phyloP scores from a whole-genome alignment of 371 early-diverging fungal genomes.

The Mortierella polycephala region DNA sequence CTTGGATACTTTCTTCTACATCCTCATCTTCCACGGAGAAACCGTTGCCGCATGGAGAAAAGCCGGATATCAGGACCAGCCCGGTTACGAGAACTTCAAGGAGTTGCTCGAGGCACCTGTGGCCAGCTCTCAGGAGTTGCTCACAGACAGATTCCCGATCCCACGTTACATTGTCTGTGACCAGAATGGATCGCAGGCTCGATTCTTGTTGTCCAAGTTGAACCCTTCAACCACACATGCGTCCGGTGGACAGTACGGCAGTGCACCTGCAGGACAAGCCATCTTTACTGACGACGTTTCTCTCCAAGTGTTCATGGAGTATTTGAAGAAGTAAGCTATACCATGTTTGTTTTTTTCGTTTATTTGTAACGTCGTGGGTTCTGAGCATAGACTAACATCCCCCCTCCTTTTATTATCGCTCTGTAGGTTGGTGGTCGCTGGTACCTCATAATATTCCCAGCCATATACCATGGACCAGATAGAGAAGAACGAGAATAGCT shows the following conservation, averaged over 20 bases:
- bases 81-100: conserved; percentile 95
- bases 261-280: conserved; percentile 76
- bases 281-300: conserved; percentile 99
- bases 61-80: conserved; percentile 90
- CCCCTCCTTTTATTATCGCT: background rate
- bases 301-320: conserved; percentile 97
- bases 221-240: conserved; percentile 98
- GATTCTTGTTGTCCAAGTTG: conserved; percentile 98
- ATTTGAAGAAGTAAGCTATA: conserved; percentile 86
- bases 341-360: background rate
- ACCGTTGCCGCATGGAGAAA: conserved; percentile 94
- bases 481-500: background rate
- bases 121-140: conserved; percentile 90
- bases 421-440: conserved; percentile 43
- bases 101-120: conserved; percentile 92
- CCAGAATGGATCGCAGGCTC: conserved; percentile 98
- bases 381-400: background rate
- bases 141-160: conserved; percentile 96
- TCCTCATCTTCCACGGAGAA: conserved; percentile 96
- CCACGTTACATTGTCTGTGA: conserved; percentile 99
- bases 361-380: background rate
- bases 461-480: conserved; percentile 12
- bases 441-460: conserved; percentile 30
- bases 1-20: conserved; percentile 99
- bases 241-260: conserved; percentile 74